Conservation (phyloP, 148 eudicot genomes). For the Talinum fruticosum region DNA sequence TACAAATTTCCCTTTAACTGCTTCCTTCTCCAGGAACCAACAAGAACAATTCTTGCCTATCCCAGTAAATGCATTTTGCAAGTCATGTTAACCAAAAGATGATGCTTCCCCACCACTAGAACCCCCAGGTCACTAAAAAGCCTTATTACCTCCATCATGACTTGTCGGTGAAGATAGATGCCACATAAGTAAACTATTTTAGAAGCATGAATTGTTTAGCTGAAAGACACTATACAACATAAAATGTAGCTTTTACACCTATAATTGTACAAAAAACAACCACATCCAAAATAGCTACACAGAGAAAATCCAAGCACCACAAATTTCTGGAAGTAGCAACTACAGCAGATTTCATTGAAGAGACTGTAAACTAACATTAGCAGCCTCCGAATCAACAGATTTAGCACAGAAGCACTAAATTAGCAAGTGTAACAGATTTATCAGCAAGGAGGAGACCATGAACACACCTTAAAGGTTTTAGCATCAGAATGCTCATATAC, state of each 20-base stretch:
- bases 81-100: not conserved
- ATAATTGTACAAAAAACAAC: not conserved
- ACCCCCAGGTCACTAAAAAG: not conserved
- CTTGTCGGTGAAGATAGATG: not conserved
- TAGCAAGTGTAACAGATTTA: not conserved
- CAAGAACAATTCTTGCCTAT: not conserved
- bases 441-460: slow-evolving; percentile 3
- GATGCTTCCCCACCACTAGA: not conserved
- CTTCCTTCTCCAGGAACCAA: not conserved
- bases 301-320: not conserved
- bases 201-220: not conserved
- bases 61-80: not conserved
- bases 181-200: not conserved
- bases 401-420: not conserved
- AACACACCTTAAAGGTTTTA: slow-evolving; percentile 60
- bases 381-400: too few species aligned
- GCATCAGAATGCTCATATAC: slow-evolving; percentile 56
- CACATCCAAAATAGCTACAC: not conserved
- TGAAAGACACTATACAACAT: not conserved
- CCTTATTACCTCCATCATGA: not conserved
- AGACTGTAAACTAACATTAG: not conserved
- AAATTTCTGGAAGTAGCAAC: not conserved
- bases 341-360: not conserved
- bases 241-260: not conserved
- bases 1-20: not conserved